Evolutionary conservation across 306 rosid genomes (phyloP), one percentile per base, ranked within the genome.

Genomic region (Sesbania bispinosa): DNA sequence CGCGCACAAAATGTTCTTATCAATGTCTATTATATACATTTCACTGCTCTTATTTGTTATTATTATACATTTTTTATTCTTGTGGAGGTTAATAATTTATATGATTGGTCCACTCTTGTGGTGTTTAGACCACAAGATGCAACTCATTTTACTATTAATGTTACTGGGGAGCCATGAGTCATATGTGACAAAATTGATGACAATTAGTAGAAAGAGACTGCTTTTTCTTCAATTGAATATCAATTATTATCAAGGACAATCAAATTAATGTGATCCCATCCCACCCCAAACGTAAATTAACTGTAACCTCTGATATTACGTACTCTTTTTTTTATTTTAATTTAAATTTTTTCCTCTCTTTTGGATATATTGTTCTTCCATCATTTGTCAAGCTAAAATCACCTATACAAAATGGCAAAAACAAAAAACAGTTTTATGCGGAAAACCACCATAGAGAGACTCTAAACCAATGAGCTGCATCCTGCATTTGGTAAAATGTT

Each of bases 171-270:
- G 13, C 53, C 18, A 39, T 27, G 54, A 70, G 23, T 35, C 62
- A 71, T 62, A 47, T 79, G 54, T 63, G 77, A 81, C 82, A 77
- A 77, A 72, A 41, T 66, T 51, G 69, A 65, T 81, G 73, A 30
- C 59, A 72, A 24, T 33, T 24, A 24, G 21, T 41, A 73, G 77
- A 81, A 72, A 77, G 69, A 33, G 79, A 65, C 79, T 65, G 0
- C 15, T 52, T 41, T 14, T n/a, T n/a, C 9, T 15, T 24, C 10
- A 63, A 42, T 78, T 46, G 10, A 53, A 75, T 64, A 54, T 42
- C 24, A 13, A 75, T 65, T 65, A 54, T 43, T 41, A 54, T n/a
- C n/a, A n/a, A 64, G 67, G 67, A 65, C 66, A 18, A 59, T 77
- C 19, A 60, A 46, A 76, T 76, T 67, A 54, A 76, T 75, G 73